Conservation (phyloP, 371 early-diverging fungal species). For the Nematocida ironsii region DNA sequence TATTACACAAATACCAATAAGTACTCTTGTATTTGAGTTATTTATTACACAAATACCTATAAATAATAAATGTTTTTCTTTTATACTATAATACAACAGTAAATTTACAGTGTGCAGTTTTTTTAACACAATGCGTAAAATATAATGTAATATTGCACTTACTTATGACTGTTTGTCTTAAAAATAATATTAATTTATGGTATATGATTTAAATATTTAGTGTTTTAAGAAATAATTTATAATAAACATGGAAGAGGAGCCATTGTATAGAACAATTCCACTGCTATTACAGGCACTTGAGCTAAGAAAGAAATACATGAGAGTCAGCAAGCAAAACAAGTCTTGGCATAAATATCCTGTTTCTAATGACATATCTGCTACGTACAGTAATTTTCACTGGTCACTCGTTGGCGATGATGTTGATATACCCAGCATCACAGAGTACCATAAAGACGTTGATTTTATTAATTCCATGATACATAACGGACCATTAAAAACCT, state of each 20-base stretch:
- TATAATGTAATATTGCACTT: no score
- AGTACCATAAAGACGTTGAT: slow-evolving; percentile 82
- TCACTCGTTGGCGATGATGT: slow-evolving; percentile 10
- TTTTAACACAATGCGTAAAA: no score
- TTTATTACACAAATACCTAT: no score
- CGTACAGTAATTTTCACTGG: slow-evolving; percentile 8
- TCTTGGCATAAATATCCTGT: slow-evolving; percentile 21
- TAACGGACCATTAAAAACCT: slow-evolving; percentile 88
- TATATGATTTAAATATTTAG: no score
- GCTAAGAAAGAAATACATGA: slow-evolving; percentile 59
- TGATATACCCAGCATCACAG: slow-evolving; percentile 72
- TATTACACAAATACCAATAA: no score
- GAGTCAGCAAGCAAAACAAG: slow-evolving; percentile 54
- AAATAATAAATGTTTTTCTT: no score
- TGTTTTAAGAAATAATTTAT: background rate
- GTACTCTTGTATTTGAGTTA: no score
- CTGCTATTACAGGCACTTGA: slow-evolving; percentile 51
- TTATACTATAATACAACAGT: no score
- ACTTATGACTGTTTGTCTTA: background rate
- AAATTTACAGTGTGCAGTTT: no score
- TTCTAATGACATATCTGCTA: background rate
- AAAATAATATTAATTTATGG: slow-evolving; percentile 4
- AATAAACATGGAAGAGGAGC: slow-evolving; percentile 19
- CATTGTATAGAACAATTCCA: background rate
- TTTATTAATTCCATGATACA: slow-evolving; percentile 77